These are phyloP conservation scores for Cochlearia excelsa DNA, from an alignment of 345 rosid species.

Conservation along the genomic window DNA sequence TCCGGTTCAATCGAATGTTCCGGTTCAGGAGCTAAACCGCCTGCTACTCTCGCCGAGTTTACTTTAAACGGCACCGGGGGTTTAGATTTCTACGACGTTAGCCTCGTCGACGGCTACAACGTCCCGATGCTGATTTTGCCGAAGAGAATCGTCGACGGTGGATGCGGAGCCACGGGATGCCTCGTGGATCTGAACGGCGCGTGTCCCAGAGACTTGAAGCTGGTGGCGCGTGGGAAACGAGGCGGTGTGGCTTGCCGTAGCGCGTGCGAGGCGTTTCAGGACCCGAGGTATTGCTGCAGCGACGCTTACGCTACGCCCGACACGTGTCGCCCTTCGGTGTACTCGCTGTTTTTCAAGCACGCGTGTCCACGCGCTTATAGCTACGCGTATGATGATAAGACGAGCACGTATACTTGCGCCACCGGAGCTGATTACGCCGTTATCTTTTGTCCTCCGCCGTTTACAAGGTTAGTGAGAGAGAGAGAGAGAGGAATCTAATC, in stretches of 20 bases:
- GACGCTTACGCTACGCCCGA: constrained; percentile 71
- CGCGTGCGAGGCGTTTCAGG: constrained; percentile 87
- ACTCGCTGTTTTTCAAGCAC: constrained; percentile 64
- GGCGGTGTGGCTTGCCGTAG: constrained; percentile 65
- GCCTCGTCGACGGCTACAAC: constrained; percentile 73
- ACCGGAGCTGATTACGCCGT: constrained; percentile 59
- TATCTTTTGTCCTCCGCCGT: constrained; percentile 86
- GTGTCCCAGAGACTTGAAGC: constrained; percentile 59
- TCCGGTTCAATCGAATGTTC: constrained; percentile 62
- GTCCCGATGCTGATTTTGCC: constrained; percentile 65
- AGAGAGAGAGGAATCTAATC: not conserved
- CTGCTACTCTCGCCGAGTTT: constrained; percentile 90
- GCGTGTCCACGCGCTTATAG: constrained; percentile 93
- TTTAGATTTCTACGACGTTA: constrained; percentile 78
- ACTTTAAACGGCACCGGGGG: constrained; percentile 72
- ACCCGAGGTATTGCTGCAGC: constrained; percentile 73
- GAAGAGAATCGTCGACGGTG: constrained; percentile 39
- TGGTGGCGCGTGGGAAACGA: constrained; percentile 40
- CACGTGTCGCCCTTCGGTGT: constrained; percentile 66
- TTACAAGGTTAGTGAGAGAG: constrained; percentile 46
- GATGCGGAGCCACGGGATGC: constrained; percentile 86
- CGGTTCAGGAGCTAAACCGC: constrained; percentile 73
- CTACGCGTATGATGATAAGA: constrained; percentile 85
- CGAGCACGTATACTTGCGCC: constrained; percentile 82
- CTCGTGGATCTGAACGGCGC: constrained; percentile 74